Evolutionary conservation across 2,329 filamentous ascomycete genomes (phyloP), one percentile per base, ranked within the genome.

Genomic region (Alternaria dauci): DNA sequence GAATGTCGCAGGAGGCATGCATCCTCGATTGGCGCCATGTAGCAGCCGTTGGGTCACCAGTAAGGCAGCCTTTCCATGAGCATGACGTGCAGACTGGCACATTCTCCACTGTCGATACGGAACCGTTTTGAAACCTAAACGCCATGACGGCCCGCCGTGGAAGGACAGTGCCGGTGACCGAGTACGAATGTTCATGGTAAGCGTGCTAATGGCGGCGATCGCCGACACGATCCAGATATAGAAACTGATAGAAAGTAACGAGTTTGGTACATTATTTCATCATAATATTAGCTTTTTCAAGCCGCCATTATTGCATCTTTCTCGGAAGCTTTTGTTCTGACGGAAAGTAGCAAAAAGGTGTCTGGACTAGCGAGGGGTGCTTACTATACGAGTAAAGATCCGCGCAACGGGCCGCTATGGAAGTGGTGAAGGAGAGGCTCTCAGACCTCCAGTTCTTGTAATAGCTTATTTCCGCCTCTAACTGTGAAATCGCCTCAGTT

Each of bases 401-500:
- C 30, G 14, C 46, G 20, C 20, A 18, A 34, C 20, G 14, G 30
- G 30, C 46, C 46, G 32, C 46, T 26, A 36, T 11, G 14, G 11
- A 36, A 30, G 30, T 50, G 46, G 46, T 36, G 46, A 50, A 50
- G 32, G 46, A 26, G 23, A 18, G 25, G 20, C 30, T 36, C 46
- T n/a, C 32, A 50, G 30, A 18, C 46, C 46, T 50, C 8, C 32
- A 23, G 46, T 36, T 50, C 46, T 38, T 50, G 46, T 30, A 26
- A 34, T 38, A 36, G 20, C 23, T 50, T 36, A 50, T 50, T 50
- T 25, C 32, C 46, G 46, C 46, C 20, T 50, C 46, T 50, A 16
- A 5, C 18, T 38, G 23, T 26, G 20, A 50, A 20, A 50, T 20
- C 14, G 30, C 46, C 30, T 25, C 20, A n/a, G 32, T 50, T 36